phyloP scores from a whole-genome alignment of 1,284 basidiomycete species.

The Cutaneotrichosporon spelunceum region DNA sequence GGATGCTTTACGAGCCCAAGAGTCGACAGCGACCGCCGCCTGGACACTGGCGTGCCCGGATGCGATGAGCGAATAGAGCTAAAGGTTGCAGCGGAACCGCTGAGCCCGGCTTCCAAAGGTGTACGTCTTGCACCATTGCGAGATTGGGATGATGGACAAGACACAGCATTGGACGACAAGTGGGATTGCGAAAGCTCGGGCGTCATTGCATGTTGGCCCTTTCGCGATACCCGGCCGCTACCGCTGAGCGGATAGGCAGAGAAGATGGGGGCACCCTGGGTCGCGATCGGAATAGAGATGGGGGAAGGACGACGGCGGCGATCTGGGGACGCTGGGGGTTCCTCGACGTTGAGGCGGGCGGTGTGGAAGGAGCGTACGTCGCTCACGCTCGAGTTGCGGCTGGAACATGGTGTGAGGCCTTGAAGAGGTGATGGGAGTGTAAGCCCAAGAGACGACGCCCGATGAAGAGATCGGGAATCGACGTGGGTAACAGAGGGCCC shows the following conservation, averaged over 20 bases:
- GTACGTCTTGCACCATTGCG: neutral
- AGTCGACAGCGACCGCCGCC: constrained; percentile 15
- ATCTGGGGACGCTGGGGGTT: neutral
- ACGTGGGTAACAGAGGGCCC: constrained; percentile 11
- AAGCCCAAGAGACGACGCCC: neutral
- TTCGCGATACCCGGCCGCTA: constrained; percentile 1
- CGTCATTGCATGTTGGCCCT: neutral
- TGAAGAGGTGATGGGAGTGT: constrained; percentile 18
- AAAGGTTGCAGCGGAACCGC: constrained; percentile 3
- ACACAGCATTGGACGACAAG: constrained; percentile 6
- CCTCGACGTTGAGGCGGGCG: neutral
- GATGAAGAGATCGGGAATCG: constrained; percentile 2
- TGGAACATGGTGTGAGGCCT: constrained; percentile 13
- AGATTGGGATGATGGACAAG: constrained; percentile 9
- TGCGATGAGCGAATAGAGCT: constrained; percentile 2
- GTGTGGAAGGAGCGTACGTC: constrained; percentile 10
- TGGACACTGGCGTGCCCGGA: constrained; percentile 6
- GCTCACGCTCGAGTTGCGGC: constrained; percentile 11
- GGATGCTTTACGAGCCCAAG: constrained; percentile 15
- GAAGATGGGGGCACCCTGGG: constrained; percentile 11
- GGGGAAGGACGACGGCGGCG: constrained; percentile 3
- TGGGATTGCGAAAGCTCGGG: constrained; percentile 6
- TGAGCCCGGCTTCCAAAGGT: neutral
- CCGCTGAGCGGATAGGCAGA: constrained; percentile 25
- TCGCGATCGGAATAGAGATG: constrained; percentile 14